phyloP scores from a whole-genome alignment of 148 eudicot species.

The Selenicereus undatus region DNA sequence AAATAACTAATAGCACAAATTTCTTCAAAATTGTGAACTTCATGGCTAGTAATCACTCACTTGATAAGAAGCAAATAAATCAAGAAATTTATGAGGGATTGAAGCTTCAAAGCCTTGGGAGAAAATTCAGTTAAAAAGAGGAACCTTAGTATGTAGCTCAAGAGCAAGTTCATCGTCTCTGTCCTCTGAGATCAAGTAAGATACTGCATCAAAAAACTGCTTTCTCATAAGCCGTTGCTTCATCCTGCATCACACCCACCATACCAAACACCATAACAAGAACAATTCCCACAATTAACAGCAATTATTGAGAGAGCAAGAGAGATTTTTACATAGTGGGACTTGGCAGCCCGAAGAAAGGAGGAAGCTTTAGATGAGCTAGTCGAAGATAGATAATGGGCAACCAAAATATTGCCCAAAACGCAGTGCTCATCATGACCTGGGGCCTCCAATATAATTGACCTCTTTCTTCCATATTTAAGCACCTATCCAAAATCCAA shows the following conservation, averaged over 20 bases:
- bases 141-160: slow-evolving; percentile 64
- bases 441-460: slow-evolving; percentile 66
- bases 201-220: slow-evolving; percentile 66
- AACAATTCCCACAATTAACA: slow-evolving; percentile 12
- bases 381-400: slow-evolving; percentile 38
- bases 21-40: not conserved
- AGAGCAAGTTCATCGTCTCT: slow-evolving; percentile 77
- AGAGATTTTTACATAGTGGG: slow-evolving; percentile 41
- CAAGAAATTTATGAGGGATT: not conserved
- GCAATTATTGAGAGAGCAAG: not conserved
- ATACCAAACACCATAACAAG: slow-evolving; percentile 1
- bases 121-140: not conserved
- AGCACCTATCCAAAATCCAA: slow-evolving; percentile 44
- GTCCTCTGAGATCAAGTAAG: slow-evolving; percentile 54
- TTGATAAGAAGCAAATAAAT: not conserved
- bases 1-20: not conserved
- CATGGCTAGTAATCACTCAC: not conserved
- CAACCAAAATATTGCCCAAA: slow-evolving; percentile 71
- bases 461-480: slow-evolving; percentile 64
- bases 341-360: slow-evolving; percentile 55
- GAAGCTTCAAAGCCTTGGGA: not conserved
- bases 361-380: slow-evolving; percentile 37
- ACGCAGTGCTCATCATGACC: slow-evolving; percentile 65
- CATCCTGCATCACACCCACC: slow-evolving; percentile 39
- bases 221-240: slow-evolving; percentile 73